These are phyloP conservation scores for Umbelopsis sp. DNA, from an alignment of 192 early-diverging fungal genomes.

Conservation along the genomic window DNA sequence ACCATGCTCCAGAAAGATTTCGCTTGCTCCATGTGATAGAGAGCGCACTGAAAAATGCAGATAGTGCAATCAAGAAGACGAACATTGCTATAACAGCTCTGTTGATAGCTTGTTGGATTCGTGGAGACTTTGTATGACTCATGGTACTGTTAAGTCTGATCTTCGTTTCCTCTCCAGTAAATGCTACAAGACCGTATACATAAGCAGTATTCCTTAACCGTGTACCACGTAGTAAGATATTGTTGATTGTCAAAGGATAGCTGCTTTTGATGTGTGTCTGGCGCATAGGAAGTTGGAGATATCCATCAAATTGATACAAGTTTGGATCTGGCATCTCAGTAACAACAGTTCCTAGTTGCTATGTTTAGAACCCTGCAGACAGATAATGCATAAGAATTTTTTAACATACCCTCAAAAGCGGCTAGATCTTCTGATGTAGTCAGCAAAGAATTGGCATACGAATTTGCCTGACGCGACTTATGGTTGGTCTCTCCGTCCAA, in stretches of 20 bases:
- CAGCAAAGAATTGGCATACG: conserved; percentile 55
- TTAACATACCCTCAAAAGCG: conserved; percentile 49
- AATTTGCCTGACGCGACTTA: conserved; percentile 74
- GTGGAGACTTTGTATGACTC: conserved; percentile 73
- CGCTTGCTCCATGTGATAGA: conserved; percentile 50
- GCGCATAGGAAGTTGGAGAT: conserved; percentile 54
- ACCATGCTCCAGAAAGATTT: conserved; percentile 47
- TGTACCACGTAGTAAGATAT: conserved; percentile 85
- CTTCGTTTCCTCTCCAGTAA: conserved; percentile 69
- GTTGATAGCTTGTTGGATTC: conserved; percentile 79
- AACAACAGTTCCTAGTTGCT: conserved; percentile 34
- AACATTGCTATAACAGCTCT: conserved; percentile 75
- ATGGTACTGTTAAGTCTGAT: conserved; percentile 72
- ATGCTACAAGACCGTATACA: conserved; percentile 77
- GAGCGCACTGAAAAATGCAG: conserved; percentile 52
- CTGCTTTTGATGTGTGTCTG: conserved; percentile 44
- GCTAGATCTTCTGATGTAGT: conserved; percentile 47
- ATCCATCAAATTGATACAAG: conserved; percentile 85
- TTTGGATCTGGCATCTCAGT: conserved; percentile 79
- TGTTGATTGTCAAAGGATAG: conserved; percentile 74
- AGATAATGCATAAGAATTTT: neutral
- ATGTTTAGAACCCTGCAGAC: neutral
- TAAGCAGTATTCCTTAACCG: conserved; percentile 81
- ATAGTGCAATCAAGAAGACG: conserved; percentile 55
- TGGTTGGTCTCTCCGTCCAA: conserved; percentile 91